A percentile compares a stretch with the other conserved stretches of the same genome.
Evolutionary conservation across 768 basidiomycete genomes (phyloP).

Genomic region (Chalciporus sphaerocephalus): DNA sequence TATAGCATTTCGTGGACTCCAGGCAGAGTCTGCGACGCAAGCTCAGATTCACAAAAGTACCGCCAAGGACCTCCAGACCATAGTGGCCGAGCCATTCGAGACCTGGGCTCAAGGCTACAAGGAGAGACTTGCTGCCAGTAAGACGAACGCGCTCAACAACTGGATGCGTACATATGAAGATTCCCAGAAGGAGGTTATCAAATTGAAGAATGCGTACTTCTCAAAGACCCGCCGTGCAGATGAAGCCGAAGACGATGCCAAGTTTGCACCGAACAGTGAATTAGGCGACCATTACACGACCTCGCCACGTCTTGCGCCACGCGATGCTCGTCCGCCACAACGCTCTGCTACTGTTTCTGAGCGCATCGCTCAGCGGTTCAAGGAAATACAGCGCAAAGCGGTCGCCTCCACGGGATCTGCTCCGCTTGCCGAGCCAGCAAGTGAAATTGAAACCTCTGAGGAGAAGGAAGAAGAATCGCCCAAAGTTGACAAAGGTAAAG

Average conservation of each 20-base stretch:
- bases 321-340: constrained; percentile 50
- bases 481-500: constrained; percentile 83
- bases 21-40: constrained; percentile 64
- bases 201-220: constrained; percentile 74
- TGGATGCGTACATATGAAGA: constrained; percentile 72
- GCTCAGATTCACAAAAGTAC: constrained; percentile 71
- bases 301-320: constrained; percentile 67
- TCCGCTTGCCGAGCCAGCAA: constrained; percentile 17
- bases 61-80: constrained; percentile 67
- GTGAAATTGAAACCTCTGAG: constrained; percentile 26
- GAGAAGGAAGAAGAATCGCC: constrained; percentile 36
- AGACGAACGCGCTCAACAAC: constrained; percentile 53
- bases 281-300: constrained; percentile 71
- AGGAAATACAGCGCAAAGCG: constrained; percentile 65
- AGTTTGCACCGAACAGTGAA: constrained; percentile 74
- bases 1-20: constrained; percentile 75
- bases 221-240: constrained; percentile 79
- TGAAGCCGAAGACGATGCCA: constrained; percentile 89
- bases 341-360: constrained; percentile 81
- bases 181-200: constrained; percentile 54
- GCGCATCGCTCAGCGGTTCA: constrained; percentile 78
- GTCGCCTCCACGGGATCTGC: constrained; percentile 32
- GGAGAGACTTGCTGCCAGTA: constrained; percentile 59
- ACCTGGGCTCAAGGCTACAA: constrained; percentile 75
- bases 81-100: constrained; percentile 78